Conservation (phyloP, 352 stramenopile species). For the Phytophthora palmivora region DNA sequence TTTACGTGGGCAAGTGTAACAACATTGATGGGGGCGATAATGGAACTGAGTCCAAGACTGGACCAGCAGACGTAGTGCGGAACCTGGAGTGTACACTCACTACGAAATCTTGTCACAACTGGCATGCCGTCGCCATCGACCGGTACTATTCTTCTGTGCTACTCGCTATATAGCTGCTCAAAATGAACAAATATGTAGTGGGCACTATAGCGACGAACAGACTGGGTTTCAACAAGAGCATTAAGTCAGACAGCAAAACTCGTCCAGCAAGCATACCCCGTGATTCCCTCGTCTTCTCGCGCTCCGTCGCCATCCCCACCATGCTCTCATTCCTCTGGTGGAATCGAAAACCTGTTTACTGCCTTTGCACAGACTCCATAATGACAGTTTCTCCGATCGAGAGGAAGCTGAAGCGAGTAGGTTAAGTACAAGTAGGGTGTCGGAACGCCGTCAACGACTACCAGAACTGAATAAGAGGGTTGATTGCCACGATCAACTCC, state of each 20-base stretch:
- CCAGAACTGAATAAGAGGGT: constrained; percentile 27
- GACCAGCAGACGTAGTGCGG: not conserved
- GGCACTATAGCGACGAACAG: constrained; percentile 1
- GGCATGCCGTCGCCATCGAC: not conserved
- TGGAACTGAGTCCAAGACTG: not conserved
- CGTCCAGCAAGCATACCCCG: constrained; percentile 2
- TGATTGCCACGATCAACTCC: constrained; percentile 29
- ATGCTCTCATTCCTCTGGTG: constrained; percentile 28
- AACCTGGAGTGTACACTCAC: not conserved
- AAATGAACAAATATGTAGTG: not conserved
- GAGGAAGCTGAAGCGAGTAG: constrained; percentile 25
- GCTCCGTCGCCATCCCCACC: constrained; percentile 8
- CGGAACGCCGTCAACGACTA: constrained; percentile 27
- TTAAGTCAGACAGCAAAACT: constrained; percentile 4
- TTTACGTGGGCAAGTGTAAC: no score
- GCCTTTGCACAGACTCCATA: constrained; percentile 21
- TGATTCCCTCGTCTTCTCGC: constrained; percentile 5
- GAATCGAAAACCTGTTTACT: constrained; percentile 38
- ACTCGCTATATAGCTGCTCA: not conserved
- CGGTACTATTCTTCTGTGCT: no score
- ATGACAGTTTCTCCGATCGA: constrained; percentile 18
- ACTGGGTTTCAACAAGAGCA: constrained; percentile 6
- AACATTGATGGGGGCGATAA: no score
- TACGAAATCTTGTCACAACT: not conserved
- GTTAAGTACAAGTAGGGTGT: constrained; percentile 7